Evolutionary conservation across 352 stramenopile genomes (phyloP), one percentile per base, ranked within the genome.

Genomic region (Pythium brachiatum): DNA sequence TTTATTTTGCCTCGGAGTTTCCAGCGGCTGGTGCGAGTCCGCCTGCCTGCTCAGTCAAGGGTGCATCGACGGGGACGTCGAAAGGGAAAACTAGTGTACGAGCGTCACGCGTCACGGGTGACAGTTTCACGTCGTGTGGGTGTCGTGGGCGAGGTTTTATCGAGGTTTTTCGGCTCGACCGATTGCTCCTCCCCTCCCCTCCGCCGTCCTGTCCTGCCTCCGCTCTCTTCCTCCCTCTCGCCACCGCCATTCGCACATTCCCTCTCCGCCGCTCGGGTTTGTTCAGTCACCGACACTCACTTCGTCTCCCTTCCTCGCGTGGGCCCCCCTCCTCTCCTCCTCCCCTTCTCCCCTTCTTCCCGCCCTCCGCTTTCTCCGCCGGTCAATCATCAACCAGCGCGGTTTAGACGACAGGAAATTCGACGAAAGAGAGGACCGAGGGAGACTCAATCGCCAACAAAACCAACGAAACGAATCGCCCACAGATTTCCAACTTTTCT

Each of bases 41-140:
- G 32, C 20, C 21, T 20, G 43, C 43, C 43, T 50, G 43, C 43
- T 50, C 48, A 60, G 59, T 60, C 59, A 68, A 27, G n/a, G 25
- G 53, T 60, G 47, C 60, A 67, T 57, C 53, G 60, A 36, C 62
- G 51, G 55, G 55, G 34, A 44, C 44, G 53, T 23, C 62, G 54
- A 60, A 64, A 60, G 55, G 54, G 55, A 62, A 57, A 62, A 46
- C 26, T 59, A 26, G 23, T 68, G 80, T 90, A 52, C 72, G 78
- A 86, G 70, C 68, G 78, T 90, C 81, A 90, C 81, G 78, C 79
- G 62, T 89, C 81, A 90, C 76, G 78, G 65, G 73, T 50, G 44
- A 72, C 67, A 66, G 64, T 79, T 71, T 66, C 58, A 43, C 23
- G 46, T 48, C 61, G 52, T 58, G 51, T 44, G 32, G 27, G 34